Base-by-base conservation (phyloP, 495 filamentous ascomycete genomes). In the Lophiostoma macrostomum region DNA sequence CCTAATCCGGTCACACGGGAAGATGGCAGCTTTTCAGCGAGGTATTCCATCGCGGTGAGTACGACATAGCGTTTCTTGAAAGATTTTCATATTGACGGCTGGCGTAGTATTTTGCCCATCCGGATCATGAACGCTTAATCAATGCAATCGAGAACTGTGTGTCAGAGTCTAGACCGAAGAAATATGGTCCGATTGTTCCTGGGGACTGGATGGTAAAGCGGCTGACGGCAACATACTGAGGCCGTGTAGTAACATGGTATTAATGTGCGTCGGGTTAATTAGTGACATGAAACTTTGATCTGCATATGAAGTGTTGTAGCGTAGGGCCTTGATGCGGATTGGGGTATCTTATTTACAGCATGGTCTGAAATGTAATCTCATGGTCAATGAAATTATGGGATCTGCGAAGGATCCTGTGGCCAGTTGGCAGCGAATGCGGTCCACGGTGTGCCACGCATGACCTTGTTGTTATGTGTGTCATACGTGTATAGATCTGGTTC, bases 391-490 rank as follows among this genome's bases (percentile, higher is more conserved):
- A n/a, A n/a, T n/a, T n/a, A n/a, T n/a, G 53, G 53, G 27, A 54
- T 54, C 29, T 24, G 6, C 16, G 40, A 37, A 7, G 52, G 52
- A 38, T 56, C 42, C 25, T 47, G 29, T 2, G 53, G 53, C 53
- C 53, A 57, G 24, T 57, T 57, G 27, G 53, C 53, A 1, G 53
- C 44, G 38, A 57, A 57, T 11, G 53, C 53, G 14, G 53, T 50
- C 44, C 44, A 57, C 5, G 53, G 53, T 31, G 44, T 50, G 8
- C 30, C 53, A n/a, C 53, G 44, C 53, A 57, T 57, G 10, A 50
- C 39, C 12, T 24, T 42, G 13, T 57, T 42, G 10, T 35, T 35
- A 5, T 30, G n/a, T 24, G 22, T 22, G 38, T 57, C 45, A 10
- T 18, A 12, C 10, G 11, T 22, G 38, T 57, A 57, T 4, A 57